Percentiles rank a stretch among this genome's conserved stretches.
Conservation (phyloP, 148 eudicot genomes). For the Diospyros lotus region DNA sequence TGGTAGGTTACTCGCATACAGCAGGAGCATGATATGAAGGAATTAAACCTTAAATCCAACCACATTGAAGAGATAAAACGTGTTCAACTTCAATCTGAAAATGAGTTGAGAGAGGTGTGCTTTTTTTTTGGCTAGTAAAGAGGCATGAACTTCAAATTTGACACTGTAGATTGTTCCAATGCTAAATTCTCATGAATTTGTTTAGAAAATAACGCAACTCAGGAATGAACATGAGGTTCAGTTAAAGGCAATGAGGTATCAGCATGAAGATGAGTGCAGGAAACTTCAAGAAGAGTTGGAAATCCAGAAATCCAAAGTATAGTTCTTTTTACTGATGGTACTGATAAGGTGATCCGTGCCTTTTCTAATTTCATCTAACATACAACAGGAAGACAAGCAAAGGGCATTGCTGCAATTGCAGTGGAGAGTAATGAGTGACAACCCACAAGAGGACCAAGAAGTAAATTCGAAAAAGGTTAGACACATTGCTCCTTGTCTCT, state of each 20-base stretch:
- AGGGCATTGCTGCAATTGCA: constrained; percentile 79
- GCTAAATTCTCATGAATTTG: constrained; percentile 14
- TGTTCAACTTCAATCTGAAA: constrained; percentile 64
- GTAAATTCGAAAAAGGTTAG: constrained; percentile 78
- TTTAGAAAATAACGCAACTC: constrained; percentile 58
- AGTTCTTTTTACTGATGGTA: constrained; percentile 1
- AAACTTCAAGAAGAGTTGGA: constrained; percentile 88
- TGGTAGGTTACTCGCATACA: constrained; percentile 55
- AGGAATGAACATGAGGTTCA: constrained; percentile 83
- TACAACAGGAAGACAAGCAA: constrained; percentile 88
- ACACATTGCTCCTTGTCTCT: not conserved
- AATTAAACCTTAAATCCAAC: constrained; percentile 44
- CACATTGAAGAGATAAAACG: constrained; percentile 66
- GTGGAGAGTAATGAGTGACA: constrained; percentile 93
- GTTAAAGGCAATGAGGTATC: constrained; percentile 60
- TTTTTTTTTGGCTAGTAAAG: not conserved
- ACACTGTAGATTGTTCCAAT: not conserved
- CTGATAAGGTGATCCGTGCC: constrained; percentile 4
- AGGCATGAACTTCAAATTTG: constrained; percentile 2
- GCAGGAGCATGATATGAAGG: constrained; percentile 58
- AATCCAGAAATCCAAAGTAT: constrained; percentile 73
- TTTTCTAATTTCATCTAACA: constrained; percentile 11
- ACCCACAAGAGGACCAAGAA: constrained; percentile 88
- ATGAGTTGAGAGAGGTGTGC: constrained; percentile 75
- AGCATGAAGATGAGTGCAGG: constrained; percentile 72